These are phyloP conservation scores for Oryza meridionalis DNA, from an alignment of 176 grass and related monocot species.

Conservation along the genomic window DNA sequence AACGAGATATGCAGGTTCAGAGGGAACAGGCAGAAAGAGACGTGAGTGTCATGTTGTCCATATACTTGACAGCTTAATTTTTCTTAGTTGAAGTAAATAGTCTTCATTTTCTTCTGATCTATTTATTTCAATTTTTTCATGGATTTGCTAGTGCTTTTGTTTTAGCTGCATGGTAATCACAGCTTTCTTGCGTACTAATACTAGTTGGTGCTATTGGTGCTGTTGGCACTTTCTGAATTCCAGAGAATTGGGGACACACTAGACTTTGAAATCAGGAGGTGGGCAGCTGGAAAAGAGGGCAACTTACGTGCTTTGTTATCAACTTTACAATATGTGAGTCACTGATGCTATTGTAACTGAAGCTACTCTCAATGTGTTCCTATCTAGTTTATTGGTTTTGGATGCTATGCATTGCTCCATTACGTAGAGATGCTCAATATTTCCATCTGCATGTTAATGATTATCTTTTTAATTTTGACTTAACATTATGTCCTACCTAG, in stretches of 20 bases:
- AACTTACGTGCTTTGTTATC: slow-evolving; percentile 93
- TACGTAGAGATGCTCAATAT: slow-evolving; percentile 22
- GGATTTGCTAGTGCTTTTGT: background rate
- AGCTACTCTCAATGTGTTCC: slow-evolving; percentile 27
- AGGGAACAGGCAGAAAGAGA: slow-evolving; percentile 79
- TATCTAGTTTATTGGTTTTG: slow-evolving; percentile 13
- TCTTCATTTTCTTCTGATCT: background rate
- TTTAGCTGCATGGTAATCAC: slow-evolving; percentile 15
- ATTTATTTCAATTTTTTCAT: slow-evolving; percentile 5
- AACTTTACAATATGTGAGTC: slow-evolving; percentile 92
- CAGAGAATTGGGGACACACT: slow-evolving; percentile 82
- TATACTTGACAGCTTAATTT: slow-evolving; percentile 5
- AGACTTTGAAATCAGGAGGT: slow-evolving; percentile 94
- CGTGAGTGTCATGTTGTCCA: slow-evolving; percentile 45
- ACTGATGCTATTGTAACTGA: background rate
- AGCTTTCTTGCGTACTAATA: slow-evolving; percentile 25
- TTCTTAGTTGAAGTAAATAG: slow-evolving; percentile 2
- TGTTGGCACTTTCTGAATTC: slow-evolving; percentile 45
- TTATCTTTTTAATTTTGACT: background rate
- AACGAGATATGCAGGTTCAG: slow-evolving; percentile 72
- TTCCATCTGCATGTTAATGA: background rate
- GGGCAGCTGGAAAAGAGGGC: slow-evolving; percentile 96
- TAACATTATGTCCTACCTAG: background rate
- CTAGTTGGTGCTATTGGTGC: slow-evolving; percentile 18
- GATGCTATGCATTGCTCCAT: background rate